Evolutionary conservation across 768 basidiomycete genomes (phyloP).

Genomic region (Lentinula aciculospora): DNA sequence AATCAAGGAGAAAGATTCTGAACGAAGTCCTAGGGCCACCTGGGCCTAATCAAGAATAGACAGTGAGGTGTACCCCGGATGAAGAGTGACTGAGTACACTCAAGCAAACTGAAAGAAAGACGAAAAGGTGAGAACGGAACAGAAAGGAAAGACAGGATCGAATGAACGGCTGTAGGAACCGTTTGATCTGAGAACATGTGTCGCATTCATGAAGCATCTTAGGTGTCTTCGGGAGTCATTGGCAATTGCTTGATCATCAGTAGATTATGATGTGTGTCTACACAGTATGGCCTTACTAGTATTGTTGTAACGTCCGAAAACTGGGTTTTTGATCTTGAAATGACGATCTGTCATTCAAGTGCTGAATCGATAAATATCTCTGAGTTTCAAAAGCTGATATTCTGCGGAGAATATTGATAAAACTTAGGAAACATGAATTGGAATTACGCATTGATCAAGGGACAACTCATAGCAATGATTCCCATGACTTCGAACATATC

Average conservation of each 20-base stretch:
- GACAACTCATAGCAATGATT: slow-evolving; percentile 35
- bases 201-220: too few species aligned
- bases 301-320: too few species aligned
- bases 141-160: neutral
- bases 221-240: too few species aligned
- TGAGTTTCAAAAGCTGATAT: slow-evolving; percentile 39
- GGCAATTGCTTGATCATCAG: too few species aligned
- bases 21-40: neutral
- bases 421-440: neutral
- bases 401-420: slow-evolving; percentile 20
- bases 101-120: neutral
- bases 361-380: slow-evolving; percentile 24
- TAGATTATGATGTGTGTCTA: too few species aligned
- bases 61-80: too few species aligned
- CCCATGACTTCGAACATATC: slow-evolving; percentile 33
- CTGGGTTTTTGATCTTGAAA: too few species aligned
- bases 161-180: too few species aligned
- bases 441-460: slow-evolving; percentile 36
- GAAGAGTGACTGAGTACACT: neutral
- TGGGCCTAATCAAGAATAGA: neutral
- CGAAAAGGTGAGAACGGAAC: neutral
- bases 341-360: too few species aligned
- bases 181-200: neutral
- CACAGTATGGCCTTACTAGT: too few species aligned
- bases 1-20: neutral